Conservation (phyloP, 176 grass and related monocot species). For the Phragmites australis region DNA sequence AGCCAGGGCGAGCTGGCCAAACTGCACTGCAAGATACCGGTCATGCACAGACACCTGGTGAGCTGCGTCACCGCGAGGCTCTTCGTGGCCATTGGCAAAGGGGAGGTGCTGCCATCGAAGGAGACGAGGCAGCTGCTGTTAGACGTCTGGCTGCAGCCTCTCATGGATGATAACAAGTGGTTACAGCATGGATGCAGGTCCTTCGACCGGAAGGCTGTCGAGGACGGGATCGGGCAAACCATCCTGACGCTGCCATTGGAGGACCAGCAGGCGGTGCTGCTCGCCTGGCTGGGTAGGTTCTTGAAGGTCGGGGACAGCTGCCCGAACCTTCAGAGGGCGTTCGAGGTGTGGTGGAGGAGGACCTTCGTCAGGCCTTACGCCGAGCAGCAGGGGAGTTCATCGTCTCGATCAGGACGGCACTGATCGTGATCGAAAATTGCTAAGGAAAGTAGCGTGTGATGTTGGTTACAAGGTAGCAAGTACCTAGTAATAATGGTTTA, state of each 20-base stretch:
- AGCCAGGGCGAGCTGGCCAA: slow-evolving; percentile 60
- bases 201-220: slow-evolving; percentile 58
- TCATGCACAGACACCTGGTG: slow-evolving; percentile 69
- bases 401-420: not conserved
- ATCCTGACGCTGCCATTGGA: slow-evolving; percentile 78
- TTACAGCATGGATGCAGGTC: slow-evolving; percentile 69
- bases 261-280: slow-evolving; percentile 74
- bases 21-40: slow-evolving; percentile 63
- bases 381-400: slow-evolving; percentile 45
- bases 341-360: slow-evolving; percentile 93
- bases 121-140: slow-evolving; percentile 58
- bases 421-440: slow-evolving; percentile 2
- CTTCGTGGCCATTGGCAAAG: slow-evolving; percentile 64
- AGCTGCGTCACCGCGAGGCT: slow-evolving; percentile 71
- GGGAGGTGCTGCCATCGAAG: slow-evolving; percentile 60
- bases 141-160: slow-evolving; percentile 75
- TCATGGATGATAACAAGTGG: slow-evolving; percentile 86
- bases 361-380: slow-evolving; percentile 81
- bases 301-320: slow-evolving; percentile 65
- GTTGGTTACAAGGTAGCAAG: not conserved
- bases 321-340: slow-evolving; percentile 88
- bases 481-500: not conserved
- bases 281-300: slow-evolving; percentile 69
- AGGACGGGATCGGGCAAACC: slow-evolving; percentile 71
- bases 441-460: not conserved